Evolutionary conservation across 2,329 filamentous ascomycete species (phyloP), one percentile per base, ranked within the genome.

Genomic region (Colletotrichum orchidophilum): DNA sequence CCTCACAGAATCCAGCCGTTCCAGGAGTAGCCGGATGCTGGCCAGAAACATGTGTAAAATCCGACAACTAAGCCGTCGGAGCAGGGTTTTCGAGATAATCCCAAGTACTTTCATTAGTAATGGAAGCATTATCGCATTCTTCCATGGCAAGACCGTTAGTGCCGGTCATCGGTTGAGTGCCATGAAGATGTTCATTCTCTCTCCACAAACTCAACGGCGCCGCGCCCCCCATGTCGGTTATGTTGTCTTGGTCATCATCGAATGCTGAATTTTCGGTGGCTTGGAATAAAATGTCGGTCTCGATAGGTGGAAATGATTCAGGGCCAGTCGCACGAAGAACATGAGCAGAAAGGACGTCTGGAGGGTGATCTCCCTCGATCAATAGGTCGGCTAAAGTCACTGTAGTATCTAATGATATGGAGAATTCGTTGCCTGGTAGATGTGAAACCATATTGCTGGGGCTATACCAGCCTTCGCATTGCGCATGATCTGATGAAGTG

Each of bases 41-140:
- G 60, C 46, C 49, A 21, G 49, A 29, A 15, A 5, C 49, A 26
- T n/a, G 49, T 42, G 60, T 26, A 15, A 12, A 39, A 21, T 54
- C 35, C n/a, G 24, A 39, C 46, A 39, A 63, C 60, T 63, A 63
- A 63, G 60, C 35, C 21, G 18, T 52, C 59, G n/a, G 42, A 62
- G 31, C 35, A 33, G 29, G 42, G 7, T 9, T 27, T 2, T 33
- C 29, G 18, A n/a, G 13, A 35, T 11, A 4, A 3, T 1, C 18
- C 11, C 27, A 8, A 3, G 9, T 11, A 2, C 1, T 9, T 5
- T 3, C 13, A 1, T 18, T 12, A 3, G 1, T 0, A 4, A 18
- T 11, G 13, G 1, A 3, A 18, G 2, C 8, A 7, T n/a, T 18
- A 7, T n/a, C 6, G 39, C 3, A 42, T 42, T 15, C 6, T 7